Evolutionary conservation across 306 rosid species (phyloP), one percentile per base, ranked within the genome.

Genomic region (Acacia acuminata): DNA sequence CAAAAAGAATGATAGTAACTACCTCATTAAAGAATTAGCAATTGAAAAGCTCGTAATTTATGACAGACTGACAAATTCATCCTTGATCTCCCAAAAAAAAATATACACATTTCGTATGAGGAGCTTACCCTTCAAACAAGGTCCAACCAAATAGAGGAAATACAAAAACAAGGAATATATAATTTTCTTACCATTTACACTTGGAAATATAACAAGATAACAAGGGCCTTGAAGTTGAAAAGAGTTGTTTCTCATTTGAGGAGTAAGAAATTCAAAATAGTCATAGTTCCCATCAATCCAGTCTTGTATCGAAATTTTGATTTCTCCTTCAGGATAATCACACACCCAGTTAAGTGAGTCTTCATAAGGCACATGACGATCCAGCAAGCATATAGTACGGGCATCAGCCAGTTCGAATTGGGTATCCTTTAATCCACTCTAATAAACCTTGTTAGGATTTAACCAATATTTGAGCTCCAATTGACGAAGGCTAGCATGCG

Each of bases 181-280:
- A 79, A 48, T 36, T 63, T 76, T 69, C 89, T 87, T 73, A 96
- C 99, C 97, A 76, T 96, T 96, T 80, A 96, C 90, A 81, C 99
- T 96, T 7, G 99, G 99, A 87, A 93, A 96, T 87, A 96, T 87
- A 90, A 96, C 91, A 73, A 98, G 99, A 88, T 96, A 96, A 86
- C 99, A 96, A 9, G 99, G 99, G 38, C 99, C 99, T 87, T 90
- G 99, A 84, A 96, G 99, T 85, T 92, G 94, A 78, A 96, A 92
- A 84, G 99, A 96, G 69, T 89, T 78, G 84, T 96, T 96, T 79
- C 98, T 92, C 99, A 92, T 91, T 84, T 93, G 97, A 0, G 94
- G 98, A 0, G 96, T 93, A 75, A 96, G 99, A 69, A 92, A 92
- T 92, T 96, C 96, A 84, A 68, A 96, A 79, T 96, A 96, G 85